Evolutionary conservation across 2,329 filamentous ascomycete species (phyloP).

Genomic region (Pseudogymnoascus verrucosus): DNA sequence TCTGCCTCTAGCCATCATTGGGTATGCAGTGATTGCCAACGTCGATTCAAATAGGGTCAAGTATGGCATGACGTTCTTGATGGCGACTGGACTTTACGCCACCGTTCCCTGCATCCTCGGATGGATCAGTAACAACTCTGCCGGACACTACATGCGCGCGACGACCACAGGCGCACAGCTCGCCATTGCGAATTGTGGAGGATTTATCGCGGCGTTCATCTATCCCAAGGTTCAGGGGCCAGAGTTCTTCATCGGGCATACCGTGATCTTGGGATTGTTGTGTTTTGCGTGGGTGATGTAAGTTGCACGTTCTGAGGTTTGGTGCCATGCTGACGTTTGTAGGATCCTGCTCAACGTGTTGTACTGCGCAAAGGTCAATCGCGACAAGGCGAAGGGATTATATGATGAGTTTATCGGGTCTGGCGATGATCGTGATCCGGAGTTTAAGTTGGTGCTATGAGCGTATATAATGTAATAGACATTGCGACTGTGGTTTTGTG

Average conservation of each 20-base stretch:
- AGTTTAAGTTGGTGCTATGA: slow-evolving; percentile 53
- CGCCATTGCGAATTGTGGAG: slow-evolving; percentile 58
- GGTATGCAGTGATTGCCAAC: slow-evolving; percentile 57
- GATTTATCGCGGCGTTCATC: slow-evolving; percentile 47
- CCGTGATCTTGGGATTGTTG: slow-evolving; percentile 50
- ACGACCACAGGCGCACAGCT: slow-evolving; percentile 59
- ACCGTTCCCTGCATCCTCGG: slow-evolving; percentile 40
- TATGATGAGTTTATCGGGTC: slow-evolving; percentile 48
- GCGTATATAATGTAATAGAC: background rate
- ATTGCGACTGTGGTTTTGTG: too few species aligned
- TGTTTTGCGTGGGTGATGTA: slow-evolving; percentile 57
- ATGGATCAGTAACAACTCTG: slow-evolving; percentile 52
- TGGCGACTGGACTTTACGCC: slow-evolving; percentile 39
- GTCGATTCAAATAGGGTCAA: slow-evolving; percentile 34
- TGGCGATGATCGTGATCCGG: slow-evolving; percentile 56
- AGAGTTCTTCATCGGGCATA: slow-evolving; percentile 53
- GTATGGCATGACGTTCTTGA: slow-evolving; percentile 40
- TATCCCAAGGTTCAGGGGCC: slow-evolving; percentile 37
- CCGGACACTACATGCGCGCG: slow-evolving; percentile 61
- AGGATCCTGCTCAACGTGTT: slow-evolving; percentile 53
- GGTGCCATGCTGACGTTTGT: background rate
- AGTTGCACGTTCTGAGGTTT: slow-evolving; percentile 28
- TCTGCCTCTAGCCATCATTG: slow-evolving; percentile 55
- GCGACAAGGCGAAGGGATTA: slow-evolving; percentile 51
- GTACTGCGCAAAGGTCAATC: slow-evolving; percentile 56